Percentiles rank a stretch among this genome's conserved stretches.
Evolutionary conservation across 306 rosid species (phyloP).

Genomic region (Acacia melanoxylon): DNA sequence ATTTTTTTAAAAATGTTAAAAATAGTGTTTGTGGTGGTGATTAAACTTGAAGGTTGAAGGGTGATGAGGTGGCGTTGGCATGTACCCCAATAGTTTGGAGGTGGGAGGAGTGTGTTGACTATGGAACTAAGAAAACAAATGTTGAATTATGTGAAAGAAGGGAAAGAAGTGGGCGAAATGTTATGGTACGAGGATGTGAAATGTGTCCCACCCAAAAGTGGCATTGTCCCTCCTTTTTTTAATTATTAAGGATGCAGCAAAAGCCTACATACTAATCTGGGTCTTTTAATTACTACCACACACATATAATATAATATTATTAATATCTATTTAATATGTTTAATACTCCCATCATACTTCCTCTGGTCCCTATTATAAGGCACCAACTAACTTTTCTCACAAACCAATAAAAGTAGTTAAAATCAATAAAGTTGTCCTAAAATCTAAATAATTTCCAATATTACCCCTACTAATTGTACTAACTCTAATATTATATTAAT

Average conservation of each 20-base stretch:
- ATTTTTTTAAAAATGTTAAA: too few species aligned
- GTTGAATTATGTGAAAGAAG: not conserved
- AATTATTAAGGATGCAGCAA: not conserved
- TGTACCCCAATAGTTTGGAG: too few species aligned
- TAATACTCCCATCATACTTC: not conserved
- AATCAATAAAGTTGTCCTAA: too few species aligned
- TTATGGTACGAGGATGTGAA: conserved; percentile 39
- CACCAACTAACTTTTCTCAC: too few species aligned
- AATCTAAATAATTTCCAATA: too few species aligned
- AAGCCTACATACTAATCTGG: not conserved
- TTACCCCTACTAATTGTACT: too few species aligned
- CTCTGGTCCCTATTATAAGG: too few species aligned
- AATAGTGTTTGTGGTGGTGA: too few species aligned
- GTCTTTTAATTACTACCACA: not conserved
- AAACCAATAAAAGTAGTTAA: too few species aligned
- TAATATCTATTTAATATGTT: too few species aligned
- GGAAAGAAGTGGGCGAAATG: not conserved
- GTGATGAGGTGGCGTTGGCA: not conserved
- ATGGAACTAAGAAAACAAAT: not conserved
- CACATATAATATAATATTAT: not conserved
- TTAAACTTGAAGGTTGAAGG: too few species aligned
- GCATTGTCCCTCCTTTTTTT: not conserved
- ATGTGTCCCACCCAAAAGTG: conserved; percentile 3
- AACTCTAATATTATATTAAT: too few species aligned
- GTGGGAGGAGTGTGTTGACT: not conserved